A percentile compares a stretch with the other conserved stretches of the same genome.
Evolutionary conservation across 768 basidiomycete genomes (phyloP).

Genomic region (Cystofilobasidium ferigula): DNA sequence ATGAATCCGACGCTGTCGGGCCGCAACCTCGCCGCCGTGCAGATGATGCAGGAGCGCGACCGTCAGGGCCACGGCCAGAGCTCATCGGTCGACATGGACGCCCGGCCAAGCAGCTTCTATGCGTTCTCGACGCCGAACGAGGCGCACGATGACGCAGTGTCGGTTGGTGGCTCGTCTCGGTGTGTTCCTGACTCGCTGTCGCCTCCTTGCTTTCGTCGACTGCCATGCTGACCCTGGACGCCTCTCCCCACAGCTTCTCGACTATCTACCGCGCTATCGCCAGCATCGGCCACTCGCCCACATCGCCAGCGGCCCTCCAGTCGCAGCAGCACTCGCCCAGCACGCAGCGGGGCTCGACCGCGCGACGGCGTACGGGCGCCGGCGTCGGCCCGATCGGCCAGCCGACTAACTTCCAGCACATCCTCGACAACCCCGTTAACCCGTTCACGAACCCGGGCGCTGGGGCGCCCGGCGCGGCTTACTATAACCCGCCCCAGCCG

Average conservation of each 20-base stretch:
- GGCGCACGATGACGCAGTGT: not conserved
- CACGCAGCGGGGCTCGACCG: not conserved
- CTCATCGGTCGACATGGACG: slow-evolving; percentile 20
- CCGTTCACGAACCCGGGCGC: slow-evolving; percentile 12
- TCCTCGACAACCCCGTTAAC: slow-evolving; percentile 12
- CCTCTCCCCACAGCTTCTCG: slow-evolving; percentile 4
- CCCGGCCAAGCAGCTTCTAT: slow-evolving; percentile 20
- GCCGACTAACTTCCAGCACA: slow-evolving; percentile 3
- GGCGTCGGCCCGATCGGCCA: not conserved
- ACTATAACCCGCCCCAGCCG: slow-evolving; percentile 1
- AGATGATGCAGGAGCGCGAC: slow-evolving; percentile 14
- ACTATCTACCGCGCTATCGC: slow-evolving; percentile 19
- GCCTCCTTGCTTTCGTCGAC: not conserved
- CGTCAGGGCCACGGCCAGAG: not conserved
- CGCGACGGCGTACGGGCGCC: not conserved
- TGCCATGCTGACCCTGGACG: not conserved
- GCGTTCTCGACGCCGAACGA: slow-evolving; percentile 16
- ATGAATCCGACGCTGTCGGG: slow-evolving; percentile 26
- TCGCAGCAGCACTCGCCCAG: not conserved
- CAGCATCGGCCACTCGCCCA: slow-evolving; percentile 14
- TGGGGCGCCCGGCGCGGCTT: not conserved
- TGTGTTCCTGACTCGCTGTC: not conserved
- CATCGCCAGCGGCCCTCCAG: not conserved
- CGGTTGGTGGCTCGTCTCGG: not conserved
- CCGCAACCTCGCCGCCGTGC: slow-evolving; percentile 23